Evolutionary conservation across 2,329 filamentous ascomycete species (phyloP).

Genomic region (Phoma sp.): DNA sequence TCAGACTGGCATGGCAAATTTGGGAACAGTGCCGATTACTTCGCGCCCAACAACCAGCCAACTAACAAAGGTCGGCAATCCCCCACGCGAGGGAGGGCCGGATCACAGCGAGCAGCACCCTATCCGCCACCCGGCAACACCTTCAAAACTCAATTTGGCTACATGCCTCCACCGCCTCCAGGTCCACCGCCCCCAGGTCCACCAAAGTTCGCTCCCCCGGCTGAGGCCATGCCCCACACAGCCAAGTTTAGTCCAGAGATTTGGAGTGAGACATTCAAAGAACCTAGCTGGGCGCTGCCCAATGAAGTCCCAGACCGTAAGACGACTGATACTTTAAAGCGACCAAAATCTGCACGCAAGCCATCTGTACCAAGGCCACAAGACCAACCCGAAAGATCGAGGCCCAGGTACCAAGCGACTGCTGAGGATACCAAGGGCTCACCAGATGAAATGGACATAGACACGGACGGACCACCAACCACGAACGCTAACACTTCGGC

Average conservation of each 20-base stretch:
- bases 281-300: conserved; percentile 49
- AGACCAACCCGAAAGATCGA: conserved; percentile 32
- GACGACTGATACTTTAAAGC: conserved; percentile 33
- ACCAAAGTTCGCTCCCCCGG: conserved; percentile 28
- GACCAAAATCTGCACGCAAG: conserved; percentile 39
- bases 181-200: conserved; percentile 37
- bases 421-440: conserved; percentile 36
- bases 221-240: conserved; percentile 30
- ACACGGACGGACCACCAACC: conserved; percentile 42
- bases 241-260: conserved; percentile 50
- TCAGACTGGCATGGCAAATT: conserved; percentile 56
- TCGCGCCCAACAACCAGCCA: conserved; percentile 44
- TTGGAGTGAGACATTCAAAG: conserved; percentile 54
- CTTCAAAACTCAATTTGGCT: conserved; percentile 16
- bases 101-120: conserved; percentile 27
- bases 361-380: conserved; percentile 41
- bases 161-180: conserved; percentile 40
- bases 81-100: conserved; percentile 38
- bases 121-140: conserved; percentile 1
- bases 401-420: conserved; percentile 40
- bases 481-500: conserved; percentile 18
- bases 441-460: conserved; percentile 57
- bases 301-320: conserved; percentile 42
- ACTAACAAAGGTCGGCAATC: conserved; percentile 36
- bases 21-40: conserved; percentile 51